Evolutionary conservation across 352 stramenopile genomes (phyloP).

Genomic region (Globisporangium paroecandrum): DNA sequence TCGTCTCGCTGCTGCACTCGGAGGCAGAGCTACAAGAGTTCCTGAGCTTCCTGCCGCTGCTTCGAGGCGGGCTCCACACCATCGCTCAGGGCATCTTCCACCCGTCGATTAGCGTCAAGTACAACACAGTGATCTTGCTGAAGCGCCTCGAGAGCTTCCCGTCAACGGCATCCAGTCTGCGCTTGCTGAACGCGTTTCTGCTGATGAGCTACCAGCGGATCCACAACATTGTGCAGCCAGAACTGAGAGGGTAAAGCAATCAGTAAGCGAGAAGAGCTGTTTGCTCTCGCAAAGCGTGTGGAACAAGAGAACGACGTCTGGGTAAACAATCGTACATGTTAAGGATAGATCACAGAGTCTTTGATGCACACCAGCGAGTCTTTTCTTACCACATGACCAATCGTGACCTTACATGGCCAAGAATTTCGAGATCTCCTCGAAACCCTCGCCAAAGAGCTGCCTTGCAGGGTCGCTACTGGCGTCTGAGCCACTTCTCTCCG

Average conservation of each 20-base stretch:
- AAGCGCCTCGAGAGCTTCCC: conserved; percentile 82
- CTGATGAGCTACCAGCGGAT: conserved; percentile 85
- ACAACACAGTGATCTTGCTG: conserved; percentile 85
- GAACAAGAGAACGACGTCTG: not conserved
- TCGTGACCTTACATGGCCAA: conserved; percentile 17
- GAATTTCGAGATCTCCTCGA: conserved; percentile 53
- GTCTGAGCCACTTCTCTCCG: not conserved
- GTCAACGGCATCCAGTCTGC: conserved; percentile 68
- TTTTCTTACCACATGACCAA: not conserved
- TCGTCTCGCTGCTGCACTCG: conserved; percentile 62
- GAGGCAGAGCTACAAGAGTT: conserved; percentile 84
- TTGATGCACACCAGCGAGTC: not conserved
- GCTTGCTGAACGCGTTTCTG: conserved; percentile 72
- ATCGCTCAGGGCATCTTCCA: conserved; percentile 87
- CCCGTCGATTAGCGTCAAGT: conserved; percentile 82
- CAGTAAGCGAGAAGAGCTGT: not conserved
- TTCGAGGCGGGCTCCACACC: conserved; percentile 71
- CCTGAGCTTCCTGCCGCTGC: conserved; percentile 74
- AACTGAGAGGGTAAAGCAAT: conserved; percentile 22
- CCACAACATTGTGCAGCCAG: conserved; percentile 68
- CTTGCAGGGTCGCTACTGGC: conserved; percentile 14
- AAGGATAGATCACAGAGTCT: not conserved
- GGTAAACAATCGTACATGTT: not conserved
- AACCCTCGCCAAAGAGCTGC: conserved; percentile 45
- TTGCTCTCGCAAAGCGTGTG: not conserved